A percentile compares a stretch with the other conserved stretches of the same genome.
Evolutionary conservation across 768 basidiomycete species (phyloP).

Genomic region (Podaxis carcinomalis): DNA sequence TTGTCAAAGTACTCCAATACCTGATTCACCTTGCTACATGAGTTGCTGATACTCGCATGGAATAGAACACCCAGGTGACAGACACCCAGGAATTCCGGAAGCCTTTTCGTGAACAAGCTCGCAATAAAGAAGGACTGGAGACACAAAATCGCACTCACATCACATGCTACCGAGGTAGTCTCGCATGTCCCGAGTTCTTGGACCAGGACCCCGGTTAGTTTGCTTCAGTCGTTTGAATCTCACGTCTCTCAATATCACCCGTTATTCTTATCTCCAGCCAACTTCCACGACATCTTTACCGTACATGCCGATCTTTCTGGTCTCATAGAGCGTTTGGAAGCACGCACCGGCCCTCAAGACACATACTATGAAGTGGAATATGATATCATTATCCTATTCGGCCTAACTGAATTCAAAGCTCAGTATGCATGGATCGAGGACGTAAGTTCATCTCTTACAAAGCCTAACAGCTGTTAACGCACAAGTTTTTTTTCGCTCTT

Average conservation of each 20-base stretch:
- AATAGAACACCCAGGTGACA: conserved; percentile 17
- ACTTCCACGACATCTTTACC: conserved; percentile 12
- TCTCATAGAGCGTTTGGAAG: conserved; percentile 5
- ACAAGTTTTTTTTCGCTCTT: not conserved
- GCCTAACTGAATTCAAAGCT: conserved; percentile 16
- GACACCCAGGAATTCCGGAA: conserved; percentile 19
- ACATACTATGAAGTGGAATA: conserved; percentile 15
- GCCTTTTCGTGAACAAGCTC: conserved; percentile 14
- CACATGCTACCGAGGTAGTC: conserved; percentile 16
- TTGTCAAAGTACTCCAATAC: not conserved
- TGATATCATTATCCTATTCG: conserved; percentile 16
- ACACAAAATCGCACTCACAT: not conserved
- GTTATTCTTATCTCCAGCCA: not conserved
- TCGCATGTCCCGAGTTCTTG: conserved; percentile 8
- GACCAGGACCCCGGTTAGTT: conserved; percentile 14
- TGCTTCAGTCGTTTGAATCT: not conserved
- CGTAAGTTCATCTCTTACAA: conserved; percentile 7
- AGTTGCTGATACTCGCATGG: not conserved
- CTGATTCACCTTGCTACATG: not conserved
- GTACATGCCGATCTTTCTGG: conserved; percentile 7
- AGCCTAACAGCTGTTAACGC: not conserved
- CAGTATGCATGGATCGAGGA: conserved; percentile 14
- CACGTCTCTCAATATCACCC: not conserved
- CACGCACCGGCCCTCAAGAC: not conserved
- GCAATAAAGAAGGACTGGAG: conserved; percentile 8